phyloP scores from a whole-genome alignment of 306 rosid species.

The Vigna trinervia region DNA sequence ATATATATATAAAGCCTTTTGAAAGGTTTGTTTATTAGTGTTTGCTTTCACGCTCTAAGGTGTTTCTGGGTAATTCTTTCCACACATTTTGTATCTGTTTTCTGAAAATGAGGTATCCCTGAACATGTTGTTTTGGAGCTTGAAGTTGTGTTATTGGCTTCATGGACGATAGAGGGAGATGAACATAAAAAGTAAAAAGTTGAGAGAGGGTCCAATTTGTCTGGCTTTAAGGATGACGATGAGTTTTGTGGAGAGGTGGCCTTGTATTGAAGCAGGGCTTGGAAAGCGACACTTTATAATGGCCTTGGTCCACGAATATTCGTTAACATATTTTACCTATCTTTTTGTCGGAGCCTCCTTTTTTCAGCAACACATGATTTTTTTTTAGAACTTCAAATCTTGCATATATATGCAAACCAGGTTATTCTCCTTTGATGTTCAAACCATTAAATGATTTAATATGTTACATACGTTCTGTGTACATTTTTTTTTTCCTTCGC shows the following conservation, averaged over 20 bases:
- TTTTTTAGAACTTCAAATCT: neutral
- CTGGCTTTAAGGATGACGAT: neutral
- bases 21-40: neutral
- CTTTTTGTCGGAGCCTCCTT: neutral
- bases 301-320: neutral
- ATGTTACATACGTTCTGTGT: no score
- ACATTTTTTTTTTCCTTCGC: no score
- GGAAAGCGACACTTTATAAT: neutral
- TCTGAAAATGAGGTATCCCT: neutral
- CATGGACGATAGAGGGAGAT: neutral
- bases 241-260: neutral
- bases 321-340: neutral
- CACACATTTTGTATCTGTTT: no score
- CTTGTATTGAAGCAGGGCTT: neutral
- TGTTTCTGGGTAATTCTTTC: neutral
- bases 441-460: no score
- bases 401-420: neutral
- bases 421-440: no score
- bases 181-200: neutral
- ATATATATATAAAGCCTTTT: constrained; percentile 1
- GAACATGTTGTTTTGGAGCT: neutral
- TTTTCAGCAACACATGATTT: neutral
- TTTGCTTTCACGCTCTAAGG: neutral
- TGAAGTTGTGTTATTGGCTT: neutral
- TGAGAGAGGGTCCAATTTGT: neutral